These are phyloP conservation scores for Phytophthora colocasiae DNA, from an alignment of 352 stramenopile genomes.

Conservation along the genomic window DNA sequence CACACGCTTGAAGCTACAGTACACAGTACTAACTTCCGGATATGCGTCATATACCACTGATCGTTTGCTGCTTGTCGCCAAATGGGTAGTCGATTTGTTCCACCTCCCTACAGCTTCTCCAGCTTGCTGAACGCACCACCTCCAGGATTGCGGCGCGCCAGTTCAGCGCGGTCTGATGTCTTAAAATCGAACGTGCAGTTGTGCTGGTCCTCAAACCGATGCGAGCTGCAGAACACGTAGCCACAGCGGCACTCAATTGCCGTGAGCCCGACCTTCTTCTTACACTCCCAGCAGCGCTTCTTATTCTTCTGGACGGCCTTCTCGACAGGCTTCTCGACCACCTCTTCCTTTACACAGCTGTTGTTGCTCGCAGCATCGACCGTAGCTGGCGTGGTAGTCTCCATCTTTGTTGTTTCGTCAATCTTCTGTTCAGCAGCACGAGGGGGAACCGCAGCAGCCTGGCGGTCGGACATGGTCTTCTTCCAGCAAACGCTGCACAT, in stretches of 20 bases:
- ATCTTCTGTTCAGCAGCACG: constrained; percentile 33
- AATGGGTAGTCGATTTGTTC: no score
- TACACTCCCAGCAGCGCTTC: constrained; percentile 92
- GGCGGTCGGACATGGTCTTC: constrained; percentile 82
- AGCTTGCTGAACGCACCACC: constrained; percentile 88
- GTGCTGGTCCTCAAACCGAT: constrained; percentile 91
- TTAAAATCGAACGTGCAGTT: constrained; percentile 90
- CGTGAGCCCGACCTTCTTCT: constrained; percentile 92
- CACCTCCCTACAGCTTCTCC: constrained; percentile 71
- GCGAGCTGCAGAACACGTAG: constrained; percentile 87
- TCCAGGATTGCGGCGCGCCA: constrained; percentile 82
- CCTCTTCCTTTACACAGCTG: constrained; percentile 26
- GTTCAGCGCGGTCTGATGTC: constrained; percentile 70
- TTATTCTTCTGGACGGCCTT: constrained; percentile 90
- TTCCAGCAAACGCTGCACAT: constrained; percentile 91
- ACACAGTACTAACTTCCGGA: no score
- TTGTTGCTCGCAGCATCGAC: constrained; percentile 23
- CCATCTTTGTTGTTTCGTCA: constrained; percentile 14
- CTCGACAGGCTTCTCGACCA: constrained; percentile 19
- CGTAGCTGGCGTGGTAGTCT: constrained; percentile 2
- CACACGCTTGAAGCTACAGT: no score
- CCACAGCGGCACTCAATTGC: constrained; percentile 91
- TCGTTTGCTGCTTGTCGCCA: no score
- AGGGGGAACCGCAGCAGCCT: constrained; percentile 45
- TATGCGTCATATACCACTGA: no score